Evolutionary conservation across 352 stramenopile genomes (phyloP).

Genomic region (Phytopythium cucurbitacearum): DNA sequence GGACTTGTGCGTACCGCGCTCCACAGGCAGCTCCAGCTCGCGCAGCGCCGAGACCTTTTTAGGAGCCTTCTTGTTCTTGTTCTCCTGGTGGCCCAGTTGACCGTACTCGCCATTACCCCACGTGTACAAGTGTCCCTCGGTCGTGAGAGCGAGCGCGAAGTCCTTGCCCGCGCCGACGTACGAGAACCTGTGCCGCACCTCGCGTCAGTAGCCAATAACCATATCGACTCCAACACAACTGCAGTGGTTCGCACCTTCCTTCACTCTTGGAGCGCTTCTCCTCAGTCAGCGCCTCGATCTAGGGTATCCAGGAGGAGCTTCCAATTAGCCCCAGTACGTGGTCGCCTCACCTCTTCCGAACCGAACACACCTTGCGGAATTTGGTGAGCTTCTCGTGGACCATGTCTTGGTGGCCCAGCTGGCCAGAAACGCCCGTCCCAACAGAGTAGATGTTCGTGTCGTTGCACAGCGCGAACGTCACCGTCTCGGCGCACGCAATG

Average conservation of each 20-base stretch:
- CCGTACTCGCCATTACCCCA: conserved; percentile 76
- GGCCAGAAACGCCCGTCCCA: conserved; percentile 49
- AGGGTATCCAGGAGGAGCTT: too few species aligned
- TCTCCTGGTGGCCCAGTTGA: conserved; percentile 80
- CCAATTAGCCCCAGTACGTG: not conserved
- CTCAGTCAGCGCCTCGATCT: conserved; percentile 66
- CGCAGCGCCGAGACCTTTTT: conserved; percentile 84
- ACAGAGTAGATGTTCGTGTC: conserved; percentile 75
- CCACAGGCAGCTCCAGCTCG: conserved; percentile 70
- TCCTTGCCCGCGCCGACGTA: conserved; percentile 51
- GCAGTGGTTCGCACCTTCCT: conserved; percentile 34
- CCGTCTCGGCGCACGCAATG: conserved; percentile 62
- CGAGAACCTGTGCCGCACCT: conserved; percentile 32
- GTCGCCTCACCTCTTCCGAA: too few species aligned
- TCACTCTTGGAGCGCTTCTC: conserved; percentile 76
- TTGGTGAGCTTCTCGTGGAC: conserved; percentile 76
- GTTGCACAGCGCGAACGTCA: conserved; percentile 57
- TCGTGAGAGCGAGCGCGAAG: conserved; percentile 55
- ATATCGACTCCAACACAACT: too few species aligned
- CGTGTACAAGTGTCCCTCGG: conserved; percentile 67
- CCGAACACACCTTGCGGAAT: conserved; percentile 56
- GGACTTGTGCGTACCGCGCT: conserved; percentile 30
- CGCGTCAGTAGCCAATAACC: not conserved
- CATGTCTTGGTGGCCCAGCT: conserved; percentile 72
- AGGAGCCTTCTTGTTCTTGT: conserved; percentile 81